Conservation (phyloP, 805 yeast species). For the Helenozyma baotianmanensis region DNA sequence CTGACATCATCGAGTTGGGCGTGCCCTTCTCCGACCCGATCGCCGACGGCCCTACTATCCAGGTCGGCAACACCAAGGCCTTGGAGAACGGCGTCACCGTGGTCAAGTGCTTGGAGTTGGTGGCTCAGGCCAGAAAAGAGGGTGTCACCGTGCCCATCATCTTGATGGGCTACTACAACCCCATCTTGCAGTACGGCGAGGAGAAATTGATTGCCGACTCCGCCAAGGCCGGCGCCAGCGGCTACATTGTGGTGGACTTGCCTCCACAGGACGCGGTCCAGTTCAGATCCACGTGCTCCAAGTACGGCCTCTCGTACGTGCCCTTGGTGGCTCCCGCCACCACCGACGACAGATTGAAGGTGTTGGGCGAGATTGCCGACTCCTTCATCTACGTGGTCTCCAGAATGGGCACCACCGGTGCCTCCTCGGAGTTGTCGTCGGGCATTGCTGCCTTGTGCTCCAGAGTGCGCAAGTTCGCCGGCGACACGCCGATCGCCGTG, state of each 20-base stretch:
- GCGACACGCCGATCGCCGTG: slow-evolving; percentile 71
- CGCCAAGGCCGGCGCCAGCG: slow-evolving; percentile 89
- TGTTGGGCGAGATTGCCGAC: slow-evolving; percentile 83
- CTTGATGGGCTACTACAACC: slow-evolving; percentile 98
- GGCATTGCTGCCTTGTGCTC: slow-evolving; percentile 65
- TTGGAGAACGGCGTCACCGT: slow-evolving; percentile 79
- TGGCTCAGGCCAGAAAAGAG: slow-evolving; percentile 65
- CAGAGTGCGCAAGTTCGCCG: slow-evolving; percentile 72
- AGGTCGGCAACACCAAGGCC: slow-evolving; percentile 79
- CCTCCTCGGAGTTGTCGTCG: slow-evolving; percentile 56
- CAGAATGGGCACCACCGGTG: slow-evolving; percentile 98
- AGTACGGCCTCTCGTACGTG: slow-evolving; percentile 71
- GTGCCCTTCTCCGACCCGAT: slow-evolving; percentile 97
- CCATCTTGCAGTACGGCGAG: slow-evolving; percentile 87
- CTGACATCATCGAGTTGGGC: slow-evolving; percentile 91
- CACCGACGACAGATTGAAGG: slow-evolving; percentile 77
- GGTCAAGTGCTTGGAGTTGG: slow-evolving; percentile 61
- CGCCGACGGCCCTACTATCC: slow-evolving; percentile 98
- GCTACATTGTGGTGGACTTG: slow-evolving; percentile 88
- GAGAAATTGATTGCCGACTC: slow-evolving; percentile 72
- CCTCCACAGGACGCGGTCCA: slow-evolving; percentile 97
- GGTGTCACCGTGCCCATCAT: slow-evolving; percentile 89
- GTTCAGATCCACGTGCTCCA: slow-evolving; percentile 69
- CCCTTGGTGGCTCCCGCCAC: slow-evolving; percentile 98
- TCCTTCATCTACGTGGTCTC: slow-evolving; percentile 95